phyloP scores from a whole-genome alignment of 495 filamentous ascomycete genomes.

The Parmelia sp. region DNA sequence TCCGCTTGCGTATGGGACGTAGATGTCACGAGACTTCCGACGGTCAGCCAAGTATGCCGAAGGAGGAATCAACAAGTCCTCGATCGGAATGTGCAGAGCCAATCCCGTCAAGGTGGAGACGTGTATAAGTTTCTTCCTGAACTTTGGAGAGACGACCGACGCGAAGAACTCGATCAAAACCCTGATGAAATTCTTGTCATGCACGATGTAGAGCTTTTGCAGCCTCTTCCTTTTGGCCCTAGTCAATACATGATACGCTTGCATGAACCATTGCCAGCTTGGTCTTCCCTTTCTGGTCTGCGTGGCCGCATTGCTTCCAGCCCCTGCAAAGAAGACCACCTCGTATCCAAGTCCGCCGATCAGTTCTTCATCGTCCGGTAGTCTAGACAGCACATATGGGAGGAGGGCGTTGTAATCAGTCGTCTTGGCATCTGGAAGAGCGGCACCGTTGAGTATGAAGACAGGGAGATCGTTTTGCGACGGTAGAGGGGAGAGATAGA shows the following conservation, averaged over 20 bases:
- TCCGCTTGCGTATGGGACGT: conserved; percentile 43
- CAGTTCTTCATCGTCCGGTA: conserved; percentile 50
- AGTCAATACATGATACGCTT: conserved; percentile 49
- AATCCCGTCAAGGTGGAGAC: conserved; percentile 42
- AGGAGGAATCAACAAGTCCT: conserved; percentile 45
- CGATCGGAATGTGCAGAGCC: conserved; percentile 44
- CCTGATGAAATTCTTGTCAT: conserved; percentile 51
- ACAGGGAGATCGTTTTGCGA: conserved; percentile 41
- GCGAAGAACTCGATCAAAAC: conserved; percentile 52
- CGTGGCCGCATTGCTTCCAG: conserved; percentile 33
- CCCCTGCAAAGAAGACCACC: conserved; percentile 51
- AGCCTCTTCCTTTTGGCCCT: conserved; percentile 49
- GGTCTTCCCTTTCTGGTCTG: conserved; percentile 40
- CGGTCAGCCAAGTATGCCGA: conserved; percentile 48
- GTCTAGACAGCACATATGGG: conserved; percentile 49
- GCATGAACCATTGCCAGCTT: conserved; percentile 52
- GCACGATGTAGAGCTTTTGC: conserved; percentile 49
- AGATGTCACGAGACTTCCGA: conserved; percentile 41
- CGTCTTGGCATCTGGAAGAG: conserved; percentile 45
- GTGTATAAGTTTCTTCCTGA: conserved; percentile 50
- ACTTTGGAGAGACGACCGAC: conserved; percentile 51
- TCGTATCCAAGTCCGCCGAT: conserved; percentile 46
- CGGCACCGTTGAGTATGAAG: conserved; percentile 50
- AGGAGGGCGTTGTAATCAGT: conserved; percentile 48
- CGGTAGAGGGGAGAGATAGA: conserved; percentile 46